Percentiles rank a stretch among this genome's conserved stretches.
phyloP scores from a whole-genome alignment of 2,329 filamentous ascomycete genomes.

The Elsinoe fawcettii region DNA sequence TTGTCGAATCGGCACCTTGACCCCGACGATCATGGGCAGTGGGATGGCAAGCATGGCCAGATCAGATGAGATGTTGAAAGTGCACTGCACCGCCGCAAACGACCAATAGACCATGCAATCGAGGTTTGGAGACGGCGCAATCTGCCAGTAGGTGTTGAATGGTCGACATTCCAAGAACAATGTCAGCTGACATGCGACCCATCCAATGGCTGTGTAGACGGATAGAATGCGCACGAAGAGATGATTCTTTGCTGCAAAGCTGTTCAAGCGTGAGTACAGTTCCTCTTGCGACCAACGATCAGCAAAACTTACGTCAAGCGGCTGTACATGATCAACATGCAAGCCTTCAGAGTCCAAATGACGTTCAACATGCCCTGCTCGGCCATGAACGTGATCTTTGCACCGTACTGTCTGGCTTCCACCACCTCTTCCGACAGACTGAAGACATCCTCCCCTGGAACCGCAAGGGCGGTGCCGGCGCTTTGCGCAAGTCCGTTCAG shows the following conservation, averaged over 20 bases:
- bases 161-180: slow-evolving; percentile 49
- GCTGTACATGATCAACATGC: slow-evolving; percentile 51
- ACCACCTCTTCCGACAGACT: slow-evolving; percentile 31
- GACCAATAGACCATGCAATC: slow-evolving; percentile 31
- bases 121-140: slow-evolving; percentile 17
- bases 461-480: slow-evolving; percentile 39
- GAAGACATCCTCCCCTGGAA: slow-evolving; percentile 18
- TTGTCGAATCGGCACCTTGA: too few species aligned
- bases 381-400: slow-evolving; percentile 38
- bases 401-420: slow-evolving; percentile 35
- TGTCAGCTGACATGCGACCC: slow-evolving; percentile 46
- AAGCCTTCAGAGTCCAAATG: slow-evolving; percentile 50
- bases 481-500: slow-evolving; percentile 36
- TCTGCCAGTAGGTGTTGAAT: slow-evolving; percentile 48
- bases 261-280: background rate
- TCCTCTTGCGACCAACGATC: too few species aligned
- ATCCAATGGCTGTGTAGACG: slow-evolving; percentile 42
- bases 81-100: too few species aligned
- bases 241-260: slow-evolving; percentile 28
- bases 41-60: too few species aligned
- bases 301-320: slow-evolving; percentile 29
- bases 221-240: slow-evolving; percentile 44
- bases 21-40: too few species aligned
- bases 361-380: slow-evolving; percentile 50
- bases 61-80: too few species aligned